Conservation (phyloP, 148 eudicot genomes). For the Gaultheria prostrata region DNA sequence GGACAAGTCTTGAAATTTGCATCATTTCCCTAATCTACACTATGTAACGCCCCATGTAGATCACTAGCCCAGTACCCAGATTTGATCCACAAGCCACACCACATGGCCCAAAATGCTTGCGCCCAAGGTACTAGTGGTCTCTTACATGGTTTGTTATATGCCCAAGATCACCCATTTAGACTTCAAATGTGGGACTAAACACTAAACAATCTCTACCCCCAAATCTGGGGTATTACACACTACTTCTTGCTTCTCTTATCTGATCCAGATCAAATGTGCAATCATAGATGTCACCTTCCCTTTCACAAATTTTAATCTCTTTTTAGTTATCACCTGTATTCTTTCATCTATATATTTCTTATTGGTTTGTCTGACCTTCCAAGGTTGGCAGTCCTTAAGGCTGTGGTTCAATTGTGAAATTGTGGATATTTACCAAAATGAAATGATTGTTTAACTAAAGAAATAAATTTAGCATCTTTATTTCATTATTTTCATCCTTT, state of each 20-base stretch:
- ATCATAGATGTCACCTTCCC: background rate
- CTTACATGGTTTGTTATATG: too few relatives aligned
- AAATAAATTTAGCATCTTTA: background rate
- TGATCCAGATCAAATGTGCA: background rate
- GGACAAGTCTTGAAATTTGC: background rate
- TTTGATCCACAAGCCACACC: too few relatives aligned
- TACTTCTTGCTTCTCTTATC: conserved; percentile 6
- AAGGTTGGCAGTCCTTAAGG: background rate
- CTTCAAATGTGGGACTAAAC: too few relatives aligned
- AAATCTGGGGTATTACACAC: too few relatives aligned
- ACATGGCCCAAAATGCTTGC: too few relatives aligned
- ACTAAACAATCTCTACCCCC: too few relatives aligned
- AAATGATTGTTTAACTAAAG: background rate
- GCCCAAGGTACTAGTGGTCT: too few relatives aligned
- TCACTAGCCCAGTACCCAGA: too few relatives aligned
- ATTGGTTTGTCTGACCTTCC: background rate
- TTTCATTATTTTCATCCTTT: background rate
- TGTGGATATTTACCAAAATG: background rate
- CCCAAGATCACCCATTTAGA: too few relatives aligned
- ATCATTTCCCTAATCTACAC: background rate
- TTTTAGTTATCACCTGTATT: background rate
- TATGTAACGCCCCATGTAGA: too few relatives aligned
- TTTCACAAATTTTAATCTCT: background rate
- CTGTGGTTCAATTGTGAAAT: background rate
- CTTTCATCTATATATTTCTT: background rate